These are phyloP conservation scores for Candida berthetii DNA, from an alignment of 805 yeast species.

Conservation along the genomic window DNA sequence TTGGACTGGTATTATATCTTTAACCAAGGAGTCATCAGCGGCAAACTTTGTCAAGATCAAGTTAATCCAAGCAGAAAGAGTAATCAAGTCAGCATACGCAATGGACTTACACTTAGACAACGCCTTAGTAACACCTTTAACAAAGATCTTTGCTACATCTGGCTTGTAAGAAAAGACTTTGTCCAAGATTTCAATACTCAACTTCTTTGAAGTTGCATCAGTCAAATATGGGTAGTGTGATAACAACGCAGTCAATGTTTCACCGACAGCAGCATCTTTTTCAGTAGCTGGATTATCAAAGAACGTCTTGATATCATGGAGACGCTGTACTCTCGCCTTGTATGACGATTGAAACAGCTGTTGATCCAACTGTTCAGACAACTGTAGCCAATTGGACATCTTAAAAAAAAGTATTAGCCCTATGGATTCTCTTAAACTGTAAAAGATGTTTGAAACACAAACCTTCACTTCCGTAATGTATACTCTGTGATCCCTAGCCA, in stretches of 20 bases:
- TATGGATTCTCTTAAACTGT: too few relatives aligned
- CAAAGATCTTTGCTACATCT: slow-evolving; percentile 4
- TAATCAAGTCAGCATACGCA: slow-evolving; percentile 51
- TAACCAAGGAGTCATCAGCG: slow-evolving; percentile 18
- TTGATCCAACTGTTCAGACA: slow-evolving; percentile 13
- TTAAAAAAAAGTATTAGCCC: background rate
- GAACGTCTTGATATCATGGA: slow-evolving; percentile 2
- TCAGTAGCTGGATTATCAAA: background rate
- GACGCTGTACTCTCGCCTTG: slow-evolving; percentile 18
- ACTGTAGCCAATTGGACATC: slow-evolving; percentile 13
- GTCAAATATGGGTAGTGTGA: slow-evolving; percentile 10
- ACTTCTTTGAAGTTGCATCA: slow-evolving; percentile 3
- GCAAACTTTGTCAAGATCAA: slow-evolving; percentile 22
- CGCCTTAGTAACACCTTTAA: slow-evolving; percentile 21
- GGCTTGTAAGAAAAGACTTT: slow-evolving; percentile 8
- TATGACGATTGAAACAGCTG: slow-evolving; percentile 13
- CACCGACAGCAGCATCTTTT: slow-evolving; percentile 9
- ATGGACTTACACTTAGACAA: slow-evolving; percentile 26
- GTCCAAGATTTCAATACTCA: slow-evolving; percentile 8
- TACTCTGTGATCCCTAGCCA: too few relatives aligned
- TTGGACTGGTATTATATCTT: slow-evolving; percentile 28
- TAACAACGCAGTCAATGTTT: slow-evolving; percentile 12
- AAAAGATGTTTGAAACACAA: too few relatives aligned
- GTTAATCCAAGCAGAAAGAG: slow-evolving; percentile 53
- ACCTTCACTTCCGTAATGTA: too few relatives aligned